Base-by-base conservation (phyloP, 169 alveolate genomes). In the Eimeria falciformis region DNA sequence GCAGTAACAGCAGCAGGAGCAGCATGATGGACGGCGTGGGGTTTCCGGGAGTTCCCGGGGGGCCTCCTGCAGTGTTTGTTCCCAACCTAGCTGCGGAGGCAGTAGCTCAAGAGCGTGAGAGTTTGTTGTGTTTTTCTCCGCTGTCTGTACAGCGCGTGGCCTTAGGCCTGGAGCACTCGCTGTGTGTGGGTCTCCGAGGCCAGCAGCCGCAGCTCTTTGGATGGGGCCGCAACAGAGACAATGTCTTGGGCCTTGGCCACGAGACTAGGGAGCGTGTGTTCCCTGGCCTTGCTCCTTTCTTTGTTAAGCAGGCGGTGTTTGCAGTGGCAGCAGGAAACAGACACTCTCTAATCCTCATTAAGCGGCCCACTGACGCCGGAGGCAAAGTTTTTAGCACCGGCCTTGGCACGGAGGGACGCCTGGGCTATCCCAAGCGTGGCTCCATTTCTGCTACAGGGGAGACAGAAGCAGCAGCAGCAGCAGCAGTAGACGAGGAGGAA, bases 311-410 rank as follows among this genome's bases (percentile, higher is more conserved):
- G 21, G 50, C 55, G 21, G 37, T 47, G 66, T 79, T 56, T 55
- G 82, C 65, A 29, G 94, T 90, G 21, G 23, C 91, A 1, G 77
- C 90, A 65, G 94, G 94, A 68, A 9, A 17, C 40, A 21, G 23
- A 25, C 5, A 85, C 75, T 66, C 92, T 37, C 69, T 68, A 9
- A 56, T 68, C 50, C 75, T 85, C 27, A 53, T 46, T 25, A 68
- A 68, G 58, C 77, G 66, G 50, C 94, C 90, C 58, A 62, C 56
- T 6, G 94, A 90, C 46, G 7, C 65, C 4, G 95, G 94, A 27
- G 97, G 98, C 29, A 95, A 96, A 18, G 95, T 96, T 37, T 96
- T 87, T 58, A 93, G 97, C 33, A 95, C 95, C 55, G 98, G 98
- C 17, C 92, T 94, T 40, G 98, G 98, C 18, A 95, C 94, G 69